Base-by-base conservation (phyloP, 2,329 filamentous ascomycete species). In the Cryphonectria naterciae region DNA sequence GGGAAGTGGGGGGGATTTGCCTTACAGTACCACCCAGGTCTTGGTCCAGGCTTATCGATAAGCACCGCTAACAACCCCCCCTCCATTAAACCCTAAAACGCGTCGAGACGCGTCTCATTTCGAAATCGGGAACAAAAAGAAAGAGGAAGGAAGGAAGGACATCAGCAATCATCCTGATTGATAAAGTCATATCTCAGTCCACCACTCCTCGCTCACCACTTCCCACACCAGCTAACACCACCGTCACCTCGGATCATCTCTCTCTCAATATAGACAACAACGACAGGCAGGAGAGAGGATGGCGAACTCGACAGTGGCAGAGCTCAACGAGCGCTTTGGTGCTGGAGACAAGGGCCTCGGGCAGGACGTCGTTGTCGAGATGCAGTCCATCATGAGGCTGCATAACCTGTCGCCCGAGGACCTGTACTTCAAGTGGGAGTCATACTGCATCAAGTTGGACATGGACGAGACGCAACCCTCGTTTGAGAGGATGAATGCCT, bases 381-480 rank as follows among this genome's bases (percentile, higher is more conserved):
- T 99, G 75, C 88, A 92, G 78, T 97, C 94, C 71, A 97, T 97
- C 79, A 88, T 96, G 83, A 90, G 91, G 68, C 86, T 98, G 72
- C 93, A 98, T 82, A 90, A 89, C 64, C 87, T 98, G 72, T 89
- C 90, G 22, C 86, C 91, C 46, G 91, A 98, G 80, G 96, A 98
- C 79, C 86, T 98, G 37, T 98, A 94, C 81, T 98, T 94, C 89
- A 98, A 98, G 86, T 99, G 96, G 96, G 96, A 99, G 81, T 95
- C 94, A 0, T 98, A 98, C 85, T 95, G 93, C 81, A 92, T 99
- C 79, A 97, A 95, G 81, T 94, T 98, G 91, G 93, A 95, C 35
- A 84, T 89, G 64, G 93, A 97, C 70, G 92, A 94, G 70, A 90
- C 91, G 73, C 90, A 86, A 72, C 83, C 93, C 73, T 89, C 92